Percentiles rank a stretch among this genome's conserved stretches.
These are phyloP conservation scores for Trebouxiophyceae sp. DNA, from an alignment of 163 green algal genomes.

Conservation along the genomic window DNA sequence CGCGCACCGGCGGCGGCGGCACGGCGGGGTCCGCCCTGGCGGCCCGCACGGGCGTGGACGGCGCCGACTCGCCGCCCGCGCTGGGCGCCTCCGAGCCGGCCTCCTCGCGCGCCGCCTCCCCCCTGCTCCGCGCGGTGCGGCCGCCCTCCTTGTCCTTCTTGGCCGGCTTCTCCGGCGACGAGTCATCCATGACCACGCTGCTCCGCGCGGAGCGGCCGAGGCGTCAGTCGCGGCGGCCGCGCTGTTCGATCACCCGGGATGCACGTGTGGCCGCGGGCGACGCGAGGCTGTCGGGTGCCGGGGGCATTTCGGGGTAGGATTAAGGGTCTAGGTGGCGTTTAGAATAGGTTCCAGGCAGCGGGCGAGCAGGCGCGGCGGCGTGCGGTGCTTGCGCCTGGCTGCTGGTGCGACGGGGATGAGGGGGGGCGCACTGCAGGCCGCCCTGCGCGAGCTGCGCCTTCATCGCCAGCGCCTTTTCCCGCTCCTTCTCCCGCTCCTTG, in stretches of 20 bases:
- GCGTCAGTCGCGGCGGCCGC: no score
- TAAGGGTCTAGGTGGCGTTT: not conserved
- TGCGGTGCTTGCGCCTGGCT: constrained; percentile 9
- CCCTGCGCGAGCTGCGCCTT: constrained; percentile 63
- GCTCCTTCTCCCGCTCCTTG: constrained; percentile 55
- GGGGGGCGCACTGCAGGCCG: constrained; percentile 28
- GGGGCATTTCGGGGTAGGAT: not conserved
- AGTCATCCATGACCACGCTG: not conserved
- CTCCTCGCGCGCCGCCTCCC: not conserved
- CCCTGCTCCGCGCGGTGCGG: not conserved
- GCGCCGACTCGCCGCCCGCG: not conserved
- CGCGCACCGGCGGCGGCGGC: no score
- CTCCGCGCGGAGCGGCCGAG: no score
- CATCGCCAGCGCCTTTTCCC: constrained; percentile 52
- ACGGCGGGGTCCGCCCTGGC: not conserved
- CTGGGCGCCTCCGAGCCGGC: not conserved
- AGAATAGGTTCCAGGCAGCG: not conserved
- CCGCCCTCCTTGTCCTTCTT: not conserved
- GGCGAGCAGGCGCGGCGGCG: not conserved
- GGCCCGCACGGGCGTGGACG: constrained; percentile 2
- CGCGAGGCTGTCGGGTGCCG: no score
- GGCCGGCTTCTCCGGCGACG: not conserved
- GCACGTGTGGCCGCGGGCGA: no score
- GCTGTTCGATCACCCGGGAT: no score
- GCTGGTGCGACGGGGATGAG: constrained; percentile 4